Evolutionary conservation across 345 rosid species (phyloP).

Genomic region (Populus nigra): DNA sequence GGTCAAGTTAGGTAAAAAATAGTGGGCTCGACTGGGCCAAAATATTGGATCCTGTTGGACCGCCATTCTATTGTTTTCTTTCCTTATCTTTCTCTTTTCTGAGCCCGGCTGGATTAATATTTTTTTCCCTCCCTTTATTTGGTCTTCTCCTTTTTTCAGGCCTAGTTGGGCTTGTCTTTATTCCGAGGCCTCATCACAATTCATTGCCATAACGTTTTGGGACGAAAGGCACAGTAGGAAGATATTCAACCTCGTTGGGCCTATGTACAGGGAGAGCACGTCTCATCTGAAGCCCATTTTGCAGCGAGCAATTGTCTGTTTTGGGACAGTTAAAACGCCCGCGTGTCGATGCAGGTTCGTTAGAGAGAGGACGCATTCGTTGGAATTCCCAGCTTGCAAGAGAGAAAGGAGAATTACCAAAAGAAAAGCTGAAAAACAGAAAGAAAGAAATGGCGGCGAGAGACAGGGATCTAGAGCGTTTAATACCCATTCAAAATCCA

Average conservation of each 20-base stretch:
- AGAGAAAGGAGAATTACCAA: conserved; percentile 1
- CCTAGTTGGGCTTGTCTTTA: no score
- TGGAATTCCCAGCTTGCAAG: neutral
- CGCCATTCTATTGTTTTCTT: no score
- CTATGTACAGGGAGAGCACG: neutral
- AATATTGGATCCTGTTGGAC: no score
- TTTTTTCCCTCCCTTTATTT: no score
- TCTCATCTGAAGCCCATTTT: neutral
- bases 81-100: no score
- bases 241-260: no score
- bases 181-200: no score
- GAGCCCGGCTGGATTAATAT: no score
- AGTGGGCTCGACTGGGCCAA: no score
- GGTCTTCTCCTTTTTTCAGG: no score
- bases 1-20: no score
- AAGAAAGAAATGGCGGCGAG: conserved; percentile 32
- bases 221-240: neutral
- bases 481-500: conserved; percentile 39
- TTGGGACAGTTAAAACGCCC: neutral
- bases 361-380: neutral
- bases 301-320: neutral
- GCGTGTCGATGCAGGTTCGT: neutral
- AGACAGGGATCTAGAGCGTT: conserved; percentile 47
- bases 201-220: neutral
- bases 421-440: neutral